Base-by-base conservation (phyloP, 768 basidiomycete species). In the Panellus pusillus region DNA sequence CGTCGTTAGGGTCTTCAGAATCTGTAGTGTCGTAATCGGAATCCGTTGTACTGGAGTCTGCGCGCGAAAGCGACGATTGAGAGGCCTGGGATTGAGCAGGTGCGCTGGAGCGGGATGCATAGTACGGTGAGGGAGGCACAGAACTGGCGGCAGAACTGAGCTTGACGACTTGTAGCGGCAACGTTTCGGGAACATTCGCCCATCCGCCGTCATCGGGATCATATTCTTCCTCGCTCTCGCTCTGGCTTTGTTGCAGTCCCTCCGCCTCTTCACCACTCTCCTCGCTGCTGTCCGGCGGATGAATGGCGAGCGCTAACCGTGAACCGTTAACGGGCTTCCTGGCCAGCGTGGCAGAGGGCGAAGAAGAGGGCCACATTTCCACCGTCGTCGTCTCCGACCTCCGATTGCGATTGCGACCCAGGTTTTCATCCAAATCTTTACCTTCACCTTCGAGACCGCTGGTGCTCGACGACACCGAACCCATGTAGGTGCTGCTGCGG, bases 281-380 rank as follows among this genome's bases (percentile, higher is more conserved):
- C 41, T 55, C 58, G 51, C 51, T 58, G 17, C 52, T 43, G 8
- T 40, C 50, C 11, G 54, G 49, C 18, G 55, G 45, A 4, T 52
- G 50, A 24, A 56, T 60, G 11, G 58, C 36, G 17, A 56, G 35
- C 28, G 59, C 59, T 35, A 60, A 41, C 13, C 59, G 59, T 15
- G 59, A 60, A 11, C 59, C 51, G 18, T 56, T 60, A 44, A 60
- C 29, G 44, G 59, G 59, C 35, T 56, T 60, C 12, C 59, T 39
- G 3, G 54, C 44, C 32, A 60, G 17, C 17, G 54, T 40, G 17
- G 59, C 39, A 2, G 59, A 60, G 15, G 59, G 47, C 14, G 55
- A 42, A 35, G 51, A 49, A 15, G 51, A 15, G 3, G 59, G 59
- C 59, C 59, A 60, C 47, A 60, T 60, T 27, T 60, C 59, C 40